Base-by-base conservation (phyloP, 2,329 filamentous ascomycete species). In the Tolypocladium sp. region DNA sequence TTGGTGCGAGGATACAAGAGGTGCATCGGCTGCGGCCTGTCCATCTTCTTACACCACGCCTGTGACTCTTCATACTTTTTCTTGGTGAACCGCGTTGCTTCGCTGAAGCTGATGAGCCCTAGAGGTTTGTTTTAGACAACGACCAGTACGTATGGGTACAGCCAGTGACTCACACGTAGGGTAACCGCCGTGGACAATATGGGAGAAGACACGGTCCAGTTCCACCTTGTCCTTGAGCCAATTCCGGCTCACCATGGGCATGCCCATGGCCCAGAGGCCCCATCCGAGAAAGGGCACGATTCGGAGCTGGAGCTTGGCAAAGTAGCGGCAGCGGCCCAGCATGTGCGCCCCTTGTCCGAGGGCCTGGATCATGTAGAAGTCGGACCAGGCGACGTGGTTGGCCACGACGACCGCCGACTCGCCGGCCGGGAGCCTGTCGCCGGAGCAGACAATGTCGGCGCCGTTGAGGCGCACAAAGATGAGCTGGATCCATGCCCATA, bases 31-130 rank as follows among this genome's bases (percentile, higher is more conserved):
- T 83, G 74, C 2, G 78, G 76, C 54, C 77, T 77, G 61, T 74
- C 67, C 63, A 80, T 77, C 61, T 73, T 71, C 58, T 75, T 74
- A 70, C 82, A 86, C 79, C 81, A 86, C 8, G 68, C 66, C 59
- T 74, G 74, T 1, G 82, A 79, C 62, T 79, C 75, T 52, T 74
- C 70, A 63, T 81, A 79, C 69, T 85, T 86, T 58, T 72, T 66
- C 1, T 73, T 72, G 3, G 81, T 85, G 68, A 78, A 86, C 61
- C 84, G 77, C 10, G 83, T 86, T n/a, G 79, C 81, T 73, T 87
- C 84, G 65, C 81, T 84, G 74, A 83, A 87, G 65, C 82, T 83
- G 64, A 88, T 79, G 64, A 87, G 80, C 85, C 83, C 83, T 86
- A 63, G 4, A 20, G 30, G 10, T 10, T 27, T 25, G 6, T 6